Percentiles rank a stretch among this genome's conserved stretches.
phyloP scores from a whole-genome alignment of 1,284 basidiomycete genomes.

The Heliocybe sulcata region DNA sequence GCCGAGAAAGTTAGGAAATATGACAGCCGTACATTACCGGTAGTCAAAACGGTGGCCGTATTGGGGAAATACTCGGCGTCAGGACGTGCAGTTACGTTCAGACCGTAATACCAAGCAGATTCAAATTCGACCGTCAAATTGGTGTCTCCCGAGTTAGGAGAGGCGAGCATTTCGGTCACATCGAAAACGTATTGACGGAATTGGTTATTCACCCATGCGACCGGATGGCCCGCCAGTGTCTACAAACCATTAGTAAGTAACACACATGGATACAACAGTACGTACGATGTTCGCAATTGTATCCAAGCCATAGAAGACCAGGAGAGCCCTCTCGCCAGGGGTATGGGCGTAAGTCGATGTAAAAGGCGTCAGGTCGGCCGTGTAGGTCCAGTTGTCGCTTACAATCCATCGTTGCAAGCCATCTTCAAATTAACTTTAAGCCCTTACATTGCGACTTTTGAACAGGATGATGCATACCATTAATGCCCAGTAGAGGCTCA shows the following conservation, averaged over 20 bases:
- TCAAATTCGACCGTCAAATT: conserved; percentile 47
- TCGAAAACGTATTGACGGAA: conserved; percentile 51
- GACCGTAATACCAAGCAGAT: conserved; percentile 44
- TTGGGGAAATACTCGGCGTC: conserved; percentile 36
- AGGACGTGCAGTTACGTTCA: conserved; percentile 41
- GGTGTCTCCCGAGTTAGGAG: conserved; percentile 20
- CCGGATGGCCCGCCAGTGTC: conserved; percentile 42
- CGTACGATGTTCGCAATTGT: conserved; percentile 46
- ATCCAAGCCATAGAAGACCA: conserved; percentile 57
- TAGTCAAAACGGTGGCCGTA: conserved; percentile 2
- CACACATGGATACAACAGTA: too few species aligned
- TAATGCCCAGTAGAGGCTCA: conserved; percentile 46
- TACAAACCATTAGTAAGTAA: conserved; percentile 16
- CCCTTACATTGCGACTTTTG: too few species aligned
- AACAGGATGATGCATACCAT: conserved; percentile 41
- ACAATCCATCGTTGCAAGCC: conserved; percentile 52
- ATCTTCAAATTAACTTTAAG: too few species aligned
- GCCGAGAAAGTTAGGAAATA: too few species aligned
- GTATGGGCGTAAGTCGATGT: conserved; percentile 13
- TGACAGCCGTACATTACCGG: background rate
- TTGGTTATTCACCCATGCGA: conserved; percentile 55
- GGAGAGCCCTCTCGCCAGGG: conserved; percentile 25
- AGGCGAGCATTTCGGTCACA: conserved; percentile 32
- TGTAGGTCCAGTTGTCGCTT: conserved; percentile 57
- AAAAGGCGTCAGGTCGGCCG: conserved; percentile 43